Evolutionary conservation across 2,329 filamentous ascomycete genomes (phyloP).

Genomic region (Cordyceps farinosa): DNA sequence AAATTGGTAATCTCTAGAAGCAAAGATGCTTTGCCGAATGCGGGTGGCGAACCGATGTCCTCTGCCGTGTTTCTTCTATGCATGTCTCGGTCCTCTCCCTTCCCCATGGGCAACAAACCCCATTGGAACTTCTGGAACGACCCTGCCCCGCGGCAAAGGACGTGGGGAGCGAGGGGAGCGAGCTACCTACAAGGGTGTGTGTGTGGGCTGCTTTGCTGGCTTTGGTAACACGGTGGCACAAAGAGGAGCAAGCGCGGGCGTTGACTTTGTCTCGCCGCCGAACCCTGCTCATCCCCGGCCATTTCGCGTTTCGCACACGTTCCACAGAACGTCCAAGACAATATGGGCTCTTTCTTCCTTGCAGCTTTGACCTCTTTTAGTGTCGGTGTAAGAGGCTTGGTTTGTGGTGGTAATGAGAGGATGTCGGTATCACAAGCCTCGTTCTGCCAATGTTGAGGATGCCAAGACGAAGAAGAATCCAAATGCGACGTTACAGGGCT

Average conservation of each 20-base stretch:
- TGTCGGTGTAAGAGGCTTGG: neutral
- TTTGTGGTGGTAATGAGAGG: neutral
- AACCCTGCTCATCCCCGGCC: neutral
- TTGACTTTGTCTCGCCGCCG: neutral
- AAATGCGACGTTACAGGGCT: too few relatives aligned
- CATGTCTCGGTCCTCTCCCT: neutral
- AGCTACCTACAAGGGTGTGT: neutral
- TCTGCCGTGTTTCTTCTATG: neutral
- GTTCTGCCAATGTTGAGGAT: too few relatives aligned
- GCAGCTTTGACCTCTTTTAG: neutral
- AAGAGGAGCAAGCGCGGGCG: neutral
- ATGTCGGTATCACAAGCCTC: too few relatives aligned
- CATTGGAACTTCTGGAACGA: constrained; percentile 8
- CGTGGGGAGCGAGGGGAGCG: too few relatives aligned
- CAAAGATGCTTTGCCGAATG: neutral
- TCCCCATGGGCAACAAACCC: constrained; percentile 3
- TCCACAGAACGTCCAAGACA: neutral
- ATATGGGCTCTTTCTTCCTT: neutral
- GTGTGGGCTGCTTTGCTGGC: neutral
- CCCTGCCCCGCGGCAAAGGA: neutral
- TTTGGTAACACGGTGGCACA: neutral
- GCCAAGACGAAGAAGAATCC: too few relatives aligned
- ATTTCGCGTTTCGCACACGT: neutral
- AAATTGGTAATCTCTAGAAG: neutral
- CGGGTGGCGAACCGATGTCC: neutral